phyloP scores from a whole-genome alignment of 139 green algal genomes.

The Closterium sp. region DNA sequence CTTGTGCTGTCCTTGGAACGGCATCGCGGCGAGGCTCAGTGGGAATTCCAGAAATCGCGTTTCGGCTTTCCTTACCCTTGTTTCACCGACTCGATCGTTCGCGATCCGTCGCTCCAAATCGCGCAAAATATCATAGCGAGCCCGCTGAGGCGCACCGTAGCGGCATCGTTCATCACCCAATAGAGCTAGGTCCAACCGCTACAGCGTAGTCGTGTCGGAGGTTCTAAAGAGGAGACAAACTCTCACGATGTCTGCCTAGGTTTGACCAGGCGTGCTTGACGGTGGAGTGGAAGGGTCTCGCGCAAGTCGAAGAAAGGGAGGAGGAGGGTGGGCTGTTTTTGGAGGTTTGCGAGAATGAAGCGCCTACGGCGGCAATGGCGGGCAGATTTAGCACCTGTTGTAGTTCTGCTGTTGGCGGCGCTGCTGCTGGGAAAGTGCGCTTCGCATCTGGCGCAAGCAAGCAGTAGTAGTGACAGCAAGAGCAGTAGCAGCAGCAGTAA shows the following conservation, averaged over 20 bases:
- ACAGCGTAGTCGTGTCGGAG: too few relatives aligned
- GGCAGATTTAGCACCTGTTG: background rate
- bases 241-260: background rate
- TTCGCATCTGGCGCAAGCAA: background rate
- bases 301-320: too few relatives aligned
- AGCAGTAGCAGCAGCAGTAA: background rate
- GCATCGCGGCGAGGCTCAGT: background rate
- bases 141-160: background rate
- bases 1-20: background rate
- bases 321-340: too few relatives aligned
- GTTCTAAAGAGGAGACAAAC: background rate
- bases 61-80: background rate
- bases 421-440: background rate
- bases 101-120: background rate
- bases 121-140: background rate
- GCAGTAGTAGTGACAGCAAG: background rate
- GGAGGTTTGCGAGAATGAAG: background rate
- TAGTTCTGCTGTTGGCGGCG: background rate
- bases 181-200: too few relatives aligned
- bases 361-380: background rate
- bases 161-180: too few relatives aligned
- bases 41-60: background rate
- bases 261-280: background rate
- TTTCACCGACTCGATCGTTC: background rate
- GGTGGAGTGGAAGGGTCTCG: too few relatives aligned